Evolutionary conservation across 2,329 filamentous ascomycete genomes (phyloP), one percentile per base, ranked within the genome.

Genomic region (Aureobasidium sp.): DNA sequence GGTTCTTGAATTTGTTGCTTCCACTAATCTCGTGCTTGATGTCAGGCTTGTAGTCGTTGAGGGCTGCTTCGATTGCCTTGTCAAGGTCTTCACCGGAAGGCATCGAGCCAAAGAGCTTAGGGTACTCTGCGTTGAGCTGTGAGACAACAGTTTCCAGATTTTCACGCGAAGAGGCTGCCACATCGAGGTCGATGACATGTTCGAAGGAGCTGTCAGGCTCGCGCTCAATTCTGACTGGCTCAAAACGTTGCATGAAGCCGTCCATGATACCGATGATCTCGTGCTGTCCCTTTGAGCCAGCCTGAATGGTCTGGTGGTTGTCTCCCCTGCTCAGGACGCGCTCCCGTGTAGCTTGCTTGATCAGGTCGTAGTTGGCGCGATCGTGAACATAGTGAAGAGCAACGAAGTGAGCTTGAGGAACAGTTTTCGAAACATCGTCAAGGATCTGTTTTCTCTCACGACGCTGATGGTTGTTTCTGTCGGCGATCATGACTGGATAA

Each of bases 281-380:
- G 19, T 81, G 77, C 50, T 80, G 75, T 48, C 88, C 83, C 61
- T 89, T 88, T 49, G 84, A 88, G n/a, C 78, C 80, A 12, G 93
- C 92, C 70, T 94, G 91, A 63, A 99, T 97, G 0, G 94, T 99
- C 76, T 99, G 94, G 73, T 99, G 94, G 70, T 97, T 97, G 73
- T 99, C 91, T 15, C 94, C 94, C 24, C 94, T 88, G 6, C 85
- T 82, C 22, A 97, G 77, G 0, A 99, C 90, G 54, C 94, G 86
- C 65, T 86, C 82, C 62, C 85, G 86, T 0, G 91, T 96, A 29
- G 93, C 80, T 62, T 83, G 78, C 48, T 89, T 84, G 64, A 97
- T 90, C 35, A 83, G 79, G 54, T 89, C 82, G 8, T 94, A 82
- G 66, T 90, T 77, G 42, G 77, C 69, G 19, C 75, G 78, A 62